Conservation (phyloP, 306 rosid genomes). For the Lotus japonicus region DNA sequence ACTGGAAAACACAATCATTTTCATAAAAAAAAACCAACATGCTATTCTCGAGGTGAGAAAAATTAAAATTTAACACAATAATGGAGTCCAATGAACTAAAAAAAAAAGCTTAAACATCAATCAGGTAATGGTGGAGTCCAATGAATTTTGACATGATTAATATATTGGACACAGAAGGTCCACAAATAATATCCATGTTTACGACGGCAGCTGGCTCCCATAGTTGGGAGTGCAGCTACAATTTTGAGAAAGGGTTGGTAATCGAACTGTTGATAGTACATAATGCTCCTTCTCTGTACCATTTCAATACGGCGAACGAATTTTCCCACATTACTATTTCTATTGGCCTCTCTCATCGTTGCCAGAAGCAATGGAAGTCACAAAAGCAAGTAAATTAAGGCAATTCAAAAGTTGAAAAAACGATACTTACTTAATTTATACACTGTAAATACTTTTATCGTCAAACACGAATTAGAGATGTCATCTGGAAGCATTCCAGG, state of each 20-base stretch:
- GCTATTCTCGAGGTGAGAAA: not conserved
- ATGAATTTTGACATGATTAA: not conserved
- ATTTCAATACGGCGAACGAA: slow-evolving; percentile 68
- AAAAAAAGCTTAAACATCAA: not conserved
- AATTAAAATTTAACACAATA: not conserved
- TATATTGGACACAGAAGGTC: slow-evolving; percentile 10
- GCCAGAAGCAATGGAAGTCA: slow-evolving; percentile 36
- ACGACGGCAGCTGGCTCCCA: slow-evolving; percentile 99
- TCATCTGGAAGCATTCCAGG: slow-evolving; percentile 95
- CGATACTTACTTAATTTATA: not conserved
- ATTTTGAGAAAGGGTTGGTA: slow-evolving; percentile 84
- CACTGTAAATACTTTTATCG: not conserved
- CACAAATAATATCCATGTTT: slow-evolving; percentile 14
- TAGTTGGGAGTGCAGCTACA: slow-evolving; percentile 87
- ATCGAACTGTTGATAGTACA: slow-evolving; percentile 78
- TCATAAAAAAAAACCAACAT: not conserved
- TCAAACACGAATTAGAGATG: slow-evolving; percentile 39
- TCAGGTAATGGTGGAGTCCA: not conserved
- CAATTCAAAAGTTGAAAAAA: not conserved
- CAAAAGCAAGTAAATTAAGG: slow-evolving; percentile 12
- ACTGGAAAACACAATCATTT: not conserved
- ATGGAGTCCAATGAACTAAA: too few species aligned
- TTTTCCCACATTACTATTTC: slow-evolving; percentile 63
- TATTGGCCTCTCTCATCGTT: slow-evolving; percentile 85
- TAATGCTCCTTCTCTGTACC: slow-evolving; percentile 79